A percentile compares a stretch with the other conserved stretches of the same genome.
phyloP scores from a whole-genome alignment of 2,329 filamentous ascomycete species.

The Tothia fuscella region DNA sequence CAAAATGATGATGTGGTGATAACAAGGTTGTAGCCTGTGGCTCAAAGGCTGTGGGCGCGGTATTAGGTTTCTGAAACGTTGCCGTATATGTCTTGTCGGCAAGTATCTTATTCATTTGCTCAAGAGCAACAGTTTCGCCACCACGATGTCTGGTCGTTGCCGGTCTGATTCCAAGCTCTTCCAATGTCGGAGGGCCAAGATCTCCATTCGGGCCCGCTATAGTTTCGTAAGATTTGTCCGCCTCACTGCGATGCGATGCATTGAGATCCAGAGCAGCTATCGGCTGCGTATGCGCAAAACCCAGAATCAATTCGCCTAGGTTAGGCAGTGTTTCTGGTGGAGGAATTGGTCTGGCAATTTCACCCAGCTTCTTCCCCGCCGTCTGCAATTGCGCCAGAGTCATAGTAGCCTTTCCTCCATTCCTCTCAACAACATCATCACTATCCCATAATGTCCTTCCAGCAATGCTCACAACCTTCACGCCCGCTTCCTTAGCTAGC shows the following conservation, averaged over 20 bases:
- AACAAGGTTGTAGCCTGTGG: slow-evolving; percentile 63
- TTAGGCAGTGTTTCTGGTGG: slow-evolving; percentile 49
- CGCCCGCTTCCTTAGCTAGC: slow-evolving; percentile 52
- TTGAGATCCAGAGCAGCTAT: slow-evolving; percentile 44
- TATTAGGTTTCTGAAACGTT: slow-evolving; percentile 65
- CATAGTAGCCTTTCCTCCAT: slow-evolving; percentile 63
- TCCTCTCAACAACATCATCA: slow-evolving; percentile 53
- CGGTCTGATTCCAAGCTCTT: slow-evolving; percentile 54
- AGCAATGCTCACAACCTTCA: slow-evolving; percentile 49
- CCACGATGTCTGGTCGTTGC: slow-evolving; percentile 57
- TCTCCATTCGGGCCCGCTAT: slow-evolving; percentile 57
- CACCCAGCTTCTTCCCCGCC: slow-evolving; percentile 51
- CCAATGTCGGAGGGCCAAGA: slow-evolving; percentile 58
- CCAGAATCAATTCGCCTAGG: slow-evolving; percentile 49
- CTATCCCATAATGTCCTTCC: slow-evolving; percentile 65
- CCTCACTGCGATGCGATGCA: slow-evolving; percentile 37
- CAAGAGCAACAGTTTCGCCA: slow-evolving; percentile 55
- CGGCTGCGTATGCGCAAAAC: slow-evolving; percentile 45
- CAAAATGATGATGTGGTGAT: slow-evolving; percentile 64
- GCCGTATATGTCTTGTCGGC: slow-evolving; percentile 54
- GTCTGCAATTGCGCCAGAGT: slow-evolving; percentile 53
- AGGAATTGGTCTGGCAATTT: slow-evolving; percentile 48
- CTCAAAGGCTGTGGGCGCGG: slow-evolving; percentile 60
- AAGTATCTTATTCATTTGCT: slow-evolving; percentile 46
- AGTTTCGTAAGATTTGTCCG: slow-evolving; percentile 45